phyloP scores from a whole-genome alignment of 176 grass and related monocot species.

The Musa schizocarpa region DNA sequence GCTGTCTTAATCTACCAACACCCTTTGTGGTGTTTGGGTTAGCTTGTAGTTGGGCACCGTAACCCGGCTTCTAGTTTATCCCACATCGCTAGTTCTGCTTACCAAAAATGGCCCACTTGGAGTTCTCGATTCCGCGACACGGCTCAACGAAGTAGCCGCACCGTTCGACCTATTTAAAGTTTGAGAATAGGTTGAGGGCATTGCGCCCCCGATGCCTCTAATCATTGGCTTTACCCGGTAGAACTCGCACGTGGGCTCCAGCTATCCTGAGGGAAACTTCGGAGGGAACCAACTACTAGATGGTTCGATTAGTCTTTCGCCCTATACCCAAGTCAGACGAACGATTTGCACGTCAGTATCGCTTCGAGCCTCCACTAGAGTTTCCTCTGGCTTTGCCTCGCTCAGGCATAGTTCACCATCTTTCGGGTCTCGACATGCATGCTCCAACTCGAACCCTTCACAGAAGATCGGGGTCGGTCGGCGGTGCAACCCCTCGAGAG shows the following conservation, averaged over 20 bases:
- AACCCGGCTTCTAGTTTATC: constrained; percentile 45
- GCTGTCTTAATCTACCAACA: too few relatives aligned
- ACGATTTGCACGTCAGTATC: neutral
- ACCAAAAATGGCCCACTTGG: constrained; percentile 51
- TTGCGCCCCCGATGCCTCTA: constrained; percentile 44
- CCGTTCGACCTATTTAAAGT: constrained; percentile 56
- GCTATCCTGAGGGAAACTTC: constrained; percentile 39
- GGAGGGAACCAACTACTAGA: constrained; percentile 61
- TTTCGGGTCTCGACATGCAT: too few relatives aligned
- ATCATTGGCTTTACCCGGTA: constrained; percentile 16
- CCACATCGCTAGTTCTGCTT: constrained; percentile 45
- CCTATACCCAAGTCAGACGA: neutral
- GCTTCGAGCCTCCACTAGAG: neutral
- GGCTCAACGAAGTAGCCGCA: neutral
- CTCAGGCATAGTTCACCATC: neutral
- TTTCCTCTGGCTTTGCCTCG: neutral
- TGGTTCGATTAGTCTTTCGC: constrained; percentile 61
- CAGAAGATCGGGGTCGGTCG: too few relatives aligned
- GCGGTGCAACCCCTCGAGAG: too few relatives aligned
- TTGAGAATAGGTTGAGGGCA: constrained; percentile 63
- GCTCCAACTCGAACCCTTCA: too few relatives aligned
- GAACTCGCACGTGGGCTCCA: constrained; percentile 3
- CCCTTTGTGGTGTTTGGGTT: too few relatives aligned
- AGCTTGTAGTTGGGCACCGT: constrained; percentile 2
- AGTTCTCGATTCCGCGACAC: constrained; percentile 28